These are phyloP conservation scores for Fusarium sterilihyphosum DNA, from an alignment of 2,329 filamentous ascomycete genomes.

Conservation along the genomic window DNA sequence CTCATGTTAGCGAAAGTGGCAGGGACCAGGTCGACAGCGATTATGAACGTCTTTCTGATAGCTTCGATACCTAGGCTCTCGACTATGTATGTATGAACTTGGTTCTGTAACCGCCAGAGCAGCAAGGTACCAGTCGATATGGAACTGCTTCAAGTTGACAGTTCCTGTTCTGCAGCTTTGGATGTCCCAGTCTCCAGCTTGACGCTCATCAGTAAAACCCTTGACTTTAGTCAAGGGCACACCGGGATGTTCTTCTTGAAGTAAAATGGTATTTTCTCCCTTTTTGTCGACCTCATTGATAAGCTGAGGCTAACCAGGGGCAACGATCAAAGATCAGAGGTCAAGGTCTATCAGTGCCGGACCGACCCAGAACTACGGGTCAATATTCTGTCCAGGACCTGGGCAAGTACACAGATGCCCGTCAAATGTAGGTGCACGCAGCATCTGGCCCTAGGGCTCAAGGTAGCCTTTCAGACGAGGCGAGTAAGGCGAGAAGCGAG, in stretches of 20 bases:
- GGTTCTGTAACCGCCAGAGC: constrained; percentile 25
- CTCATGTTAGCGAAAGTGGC: constrained; percentile 39
- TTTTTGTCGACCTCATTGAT: constrained; percentile 13
- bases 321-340: constrained; percentile 12
- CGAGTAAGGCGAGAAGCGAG: constrained; percentile 14
- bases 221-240: not conserved
- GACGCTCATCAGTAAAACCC: not conserved
- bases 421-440: constrained; percentile 1
- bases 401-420: not conserved
- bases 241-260: not conserved
- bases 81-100: not conserved
- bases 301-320: constrained; percentile 28
- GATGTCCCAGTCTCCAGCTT: not conserved
- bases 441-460: constrained; percentile 2
- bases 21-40: constrained; percentile 33
- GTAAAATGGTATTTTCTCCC: not conserved
- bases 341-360: constrained; percentile 36
- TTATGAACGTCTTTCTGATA: constrained; percentile 22
- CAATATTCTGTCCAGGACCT: not conserved
- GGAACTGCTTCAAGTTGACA: not conserved
- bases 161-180: not conserved
- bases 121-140: constrained; percentile 18
- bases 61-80: constrained; percentile 4
- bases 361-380: constrained; percentile 33
- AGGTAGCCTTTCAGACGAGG: constrained; percentile 2